Base-by-base conservation (phyloP, 148 eudicot genomes). In the Vaccinium macrocarpon region DNA sequence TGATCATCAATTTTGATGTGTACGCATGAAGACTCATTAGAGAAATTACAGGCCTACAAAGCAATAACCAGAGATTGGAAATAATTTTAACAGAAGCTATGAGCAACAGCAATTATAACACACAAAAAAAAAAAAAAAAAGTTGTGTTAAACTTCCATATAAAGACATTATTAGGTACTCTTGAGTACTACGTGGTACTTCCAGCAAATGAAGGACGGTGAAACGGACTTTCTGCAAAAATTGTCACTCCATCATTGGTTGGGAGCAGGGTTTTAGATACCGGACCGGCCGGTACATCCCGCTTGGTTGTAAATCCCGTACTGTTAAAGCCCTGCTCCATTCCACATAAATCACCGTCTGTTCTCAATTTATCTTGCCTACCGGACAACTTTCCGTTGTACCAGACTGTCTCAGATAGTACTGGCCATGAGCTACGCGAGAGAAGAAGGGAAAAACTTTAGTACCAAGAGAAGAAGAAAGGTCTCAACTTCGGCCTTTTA, bases 21-120 rank as follows among this genome's bases (percentile, higher is more conserved):
- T 52, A 29, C 5, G 25, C 14, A 52, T 32, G 46, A 21, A 82
- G 18, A 52, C n/a, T 48, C 5, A 53, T 64, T 71, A 50, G 59
- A 64, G 76, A 81, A 81, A 49, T 13, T 68, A 29, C 15, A 82
- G 14, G 57, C n/a, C 19, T 82, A 66, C 75, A 23, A 82, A 50
- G 35, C 70, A 81, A 32, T 25, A 1, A 59, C 13, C 19, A 48
- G 75, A 13, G 72, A 23, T n/a, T 38, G 49, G 4, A 66, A 48
- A 1, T 23, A 14, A 79, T 15, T 32, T 38, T 10, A 35, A 35
- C 50, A 57, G 50, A 38, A 38, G 6, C 10, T 55, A 29, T 18
- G 13, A 46, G n/a, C 12, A 18, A 48, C 21, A 6, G 15, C 64
- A 25, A 25, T 59, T 18, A 50, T 29, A 80, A 59, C 19, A 57